Evolutionary conservation across 768 basidiomycete genomes (phyloP).

Genomic region (Lactifluus echinatus): DNA sequence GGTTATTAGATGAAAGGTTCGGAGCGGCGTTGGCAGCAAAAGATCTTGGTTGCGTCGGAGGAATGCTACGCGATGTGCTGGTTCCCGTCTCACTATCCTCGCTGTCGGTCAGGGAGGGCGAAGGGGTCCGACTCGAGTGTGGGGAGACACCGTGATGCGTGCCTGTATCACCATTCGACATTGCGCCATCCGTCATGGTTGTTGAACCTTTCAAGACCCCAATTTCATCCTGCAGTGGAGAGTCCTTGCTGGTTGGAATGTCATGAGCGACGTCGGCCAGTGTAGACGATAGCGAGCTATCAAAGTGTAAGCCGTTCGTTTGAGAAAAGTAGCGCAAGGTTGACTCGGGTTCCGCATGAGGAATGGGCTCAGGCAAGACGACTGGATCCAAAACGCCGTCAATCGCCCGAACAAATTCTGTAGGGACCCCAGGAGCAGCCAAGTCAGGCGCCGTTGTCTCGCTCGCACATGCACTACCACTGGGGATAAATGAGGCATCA

Average conservation of each 20-base stretch:
- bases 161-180: slow-evolving; percentile 1
- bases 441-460: not conserved
- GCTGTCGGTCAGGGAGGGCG: not conserved
- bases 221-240: not conserved
- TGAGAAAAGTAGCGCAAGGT: not conserved
- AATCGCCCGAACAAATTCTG: not conserved
- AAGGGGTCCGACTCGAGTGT: slow-evolving; percentile 10
- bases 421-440: not conserved
- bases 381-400: not conserved
- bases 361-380: not conserved
- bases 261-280: not conserved
- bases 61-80: not conserved
- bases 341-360: not conserved
- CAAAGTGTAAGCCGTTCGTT: not conserved
- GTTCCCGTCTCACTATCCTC: slow-evolving; percentile 19
- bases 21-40: not conserved
- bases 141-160: not conserved
- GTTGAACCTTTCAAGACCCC: not conserved
- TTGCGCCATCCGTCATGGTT: not conserved
- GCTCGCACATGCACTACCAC: not conserved
- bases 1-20: not conserved
- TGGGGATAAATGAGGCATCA: not conserved
- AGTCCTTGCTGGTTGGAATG: not conserved
- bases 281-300: not conserved
- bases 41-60: slow-evolving; percentile 19